Evolutionary conservation across 495 filamentous ascomycete genomes (phyloP).

Genomic region (Tetracladium marchalianum): DNA sequence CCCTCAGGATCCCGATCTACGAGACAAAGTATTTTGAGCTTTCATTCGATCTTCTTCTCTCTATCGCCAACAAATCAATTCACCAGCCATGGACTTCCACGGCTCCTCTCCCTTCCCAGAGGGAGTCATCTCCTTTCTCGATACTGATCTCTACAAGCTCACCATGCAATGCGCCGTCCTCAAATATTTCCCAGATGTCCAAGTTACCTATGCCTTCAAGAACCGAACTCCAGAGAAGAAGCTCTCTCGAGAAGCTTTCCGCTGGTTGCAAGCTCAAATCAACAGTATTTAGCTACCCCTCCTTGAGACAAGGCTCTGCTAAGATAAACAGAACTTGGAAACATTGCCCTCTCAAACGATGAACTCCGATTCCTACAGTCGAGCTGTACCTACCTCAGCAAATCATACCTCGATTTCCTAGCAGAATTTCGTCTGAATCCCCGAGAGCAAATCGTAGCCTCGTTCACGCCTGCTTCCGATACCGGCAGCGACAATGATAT

Average conservation of each 20-base stretch:
- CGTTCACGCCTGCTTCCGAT: slow-evolving; percentile 56
- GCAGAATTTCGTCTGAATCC: slow-evolving; percentile 71
- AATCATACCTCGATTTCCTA: slow-evolving; percentile 70
- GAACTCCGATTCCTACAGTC: slow-evolving; percentile 70
- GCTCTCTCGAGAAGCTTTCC: slow-evolving; percentile 69
- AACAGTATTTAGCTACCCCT: slow-evolving; percentile 40
- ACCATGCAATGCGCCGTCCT: slow-evolving; percentile 98
- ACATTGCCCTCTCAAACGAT: slow-evolving; percentile 64
- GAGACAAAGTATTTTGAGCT: no score
- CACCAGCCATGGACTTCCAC: slow-evolving; percentile 39
- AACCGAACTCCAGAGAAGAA: slow-evolving; percentile 94
- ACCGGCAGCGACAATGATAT: slow-evolving; percentile 56
- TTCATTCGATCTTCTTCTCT: no score
- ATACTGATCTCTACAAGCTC: slow-evolving; percentile 96
- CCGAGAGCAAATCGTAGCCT: slow-evolving; percentile 62
- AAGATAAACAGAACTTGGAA: slow-evolving; percentile 53
- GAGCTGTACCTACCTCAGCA: slow-evolving; percentile 72
- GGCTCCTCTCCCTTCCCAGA: slow-evolving; percentile 46
- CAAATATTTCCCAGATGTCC: slow-evolving; percentile 75
- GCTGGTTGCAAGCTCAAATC: slow-evolving; percentile 78
- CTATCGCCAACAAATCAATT: no score
- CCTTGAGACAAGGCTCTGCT: background rate
- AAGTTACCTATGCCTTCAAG: slow-evolving; percentile 86
- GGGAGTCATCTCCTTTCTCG: slow-evolving; percentile 83
- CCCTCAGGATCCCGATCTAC: no score